Evolutionary conservation across 2,329 filamentous ascomycete species (phyloP).

Genomic region (Bipolaris zeicola): DNA sequence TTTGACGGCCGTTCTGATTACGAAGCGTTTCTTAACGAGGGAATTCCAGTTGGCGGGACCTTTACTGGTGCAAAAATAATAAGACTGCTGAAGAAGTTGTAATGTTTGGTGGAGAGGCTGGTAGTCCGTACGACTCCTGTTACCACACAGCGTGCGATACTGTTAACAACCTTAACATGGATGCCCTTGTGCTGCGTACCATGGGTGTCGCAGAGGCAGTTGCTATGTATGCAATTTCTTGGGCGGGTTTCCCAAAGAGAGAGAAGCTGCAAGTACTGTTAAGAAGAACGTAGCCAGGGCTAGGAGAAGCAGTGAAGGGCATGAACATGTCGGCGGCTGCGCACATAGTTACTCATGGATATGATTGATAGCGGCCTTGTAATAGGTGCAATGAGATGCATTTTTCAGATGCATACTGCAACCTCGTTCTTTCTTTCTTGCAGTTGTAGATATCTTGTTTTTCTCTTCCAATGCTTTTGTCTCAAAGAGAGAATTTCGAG

Average conservation of each 20-base stretch:
- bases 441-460: too few relatives aligned
- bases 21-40: constrained; percentile 42
- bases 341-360: neutral
- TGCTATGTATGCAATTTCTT: neutral
- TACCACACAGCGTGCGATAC: neutral
- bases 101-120: constrained; percentile 40
- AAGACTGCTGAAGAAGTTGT: constrained; percentile 46
- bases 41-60: constrained; percentile 46
- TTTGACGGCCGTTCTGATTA: constrained; percentile 50
- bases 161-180: neutral
- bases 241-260: constrained; percentile 1
- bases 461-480: too few relatives aligned
- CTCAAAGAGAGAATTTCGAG: too few relatives aligned
- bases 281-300: neutral
- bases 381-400: neutral
- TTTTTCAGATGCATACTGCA: neutral
- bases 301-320: neutral
- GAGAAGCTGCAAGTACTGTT: neutral
- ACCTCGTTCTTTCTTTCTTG: too few relatives aligned
- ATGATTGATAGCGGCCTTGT: neutral
- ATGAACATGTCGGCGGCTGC: neutral
- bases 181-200: neutral
- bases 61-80: constrained; percentile 46
- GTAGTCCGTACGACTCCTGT: neutral
- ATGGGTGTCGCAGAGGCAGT: neutral